Evolutionary conservation across 108 stramenopile species (phyloP).

Genomic region (Nitzschia inconspicua): DNA sequence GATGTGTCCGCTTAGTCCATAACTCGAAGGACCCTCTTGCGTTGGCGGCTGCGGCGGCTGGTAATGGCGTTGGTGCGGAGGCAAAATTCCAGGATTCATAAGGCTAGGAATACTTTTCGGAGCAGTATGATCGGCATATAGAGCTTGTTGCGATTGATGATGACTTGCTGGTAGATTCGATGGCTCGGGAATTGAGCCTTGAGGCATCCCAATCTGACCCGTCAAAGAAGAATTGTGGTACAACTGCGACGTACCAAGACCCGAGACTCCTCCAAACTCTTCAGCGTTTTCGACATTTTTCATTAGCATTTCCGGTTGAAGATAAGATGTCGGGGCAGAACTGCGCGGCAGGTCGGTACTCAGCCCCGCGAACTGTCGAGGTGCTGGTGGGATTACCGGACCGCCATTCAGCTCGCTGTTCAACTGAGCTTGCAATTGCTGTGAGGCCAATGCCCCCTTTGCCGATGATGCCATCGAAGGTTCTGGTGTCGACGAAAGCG

Average conservation of each 20-base stretch:
- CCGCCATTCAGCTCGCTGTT: slow-evolving; percentile 11
- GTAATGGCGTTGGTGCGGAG: neutral
- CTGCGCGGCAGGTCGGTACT: neutral
- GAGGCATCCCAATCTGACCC: slow-evolving; percentile 3
- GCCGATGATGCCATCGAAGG: slow-evolving; percentile 39
- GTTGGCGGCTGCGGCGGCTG: no score
- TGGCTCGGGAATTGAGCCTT: neutral
- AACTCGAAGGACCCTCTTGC: no score
- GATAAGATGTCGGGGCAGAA: neutral
- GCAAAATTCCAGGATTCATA: slow-evolving; percentile 1
- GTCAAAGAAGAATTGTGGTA: neutral
- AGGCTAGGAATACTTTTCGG: no score
- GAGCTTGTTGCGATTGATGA: no score
- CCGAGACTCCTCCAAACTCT: slow-evolving; percentile 2
- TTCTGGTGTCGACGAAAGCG: slow-evolving; percentile 59
- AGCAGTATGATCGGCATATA: no score
- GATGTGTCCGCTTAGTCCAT: no score
- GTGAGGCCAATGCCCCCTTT: neutral
- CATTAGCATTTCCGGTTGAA: neutral
- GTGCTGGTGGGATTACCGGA: slow-evolving; percentile 15
- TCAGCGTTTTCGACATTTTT: neutral
- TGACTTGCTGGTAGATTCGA: slow-evolving; percentile 8
- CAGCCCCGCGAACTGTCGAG: neutral
- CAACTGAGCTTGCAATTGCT: no score
- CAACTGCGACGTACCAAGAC: slow-evolving; percentile 8